Evolutionary conservation across 495 filamentous ascomycete species (phyloP).

Genomic region (Aspergillus cavernicola): DNA sequence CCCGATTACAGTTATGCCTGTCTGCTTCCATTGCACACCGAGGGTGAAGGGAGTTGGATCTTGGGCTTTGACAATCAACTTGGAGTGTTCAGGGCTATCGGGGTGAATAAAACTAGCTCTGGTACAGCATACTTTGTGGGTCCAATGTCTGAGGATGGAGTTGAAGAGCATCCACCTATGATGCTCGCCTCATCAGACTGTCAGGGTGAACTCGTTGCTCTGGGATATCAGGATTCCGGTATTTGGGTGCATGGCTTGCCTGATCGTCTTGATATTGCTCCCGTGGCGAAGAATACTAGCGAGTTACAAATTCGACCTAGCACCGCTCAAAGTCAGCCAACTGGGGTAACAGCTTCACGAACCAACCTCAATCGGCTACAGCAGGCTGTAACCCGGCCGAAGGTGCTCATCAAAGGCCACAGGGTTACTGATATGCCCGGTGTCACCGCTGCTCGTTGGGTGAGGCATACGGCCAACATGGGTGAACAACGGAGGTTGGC

Average conservation of each 20-base stretch:
- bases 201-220: slow-evolving; percentile 68
- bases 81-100: slow-evolving; percentile 72
- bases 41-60: slow-evolving; percentile 72
- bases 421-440: slow-evolving; percentile 40
- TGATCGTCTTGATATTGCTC: slow-evolving; percentile 59
- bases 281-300: slow-evolving; percentile 17
- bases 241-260: slow-evolving; percentile 82
- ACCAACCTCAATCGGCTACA: slow-evolving; percentile 32
- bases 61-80: slow-evolving; percentile 75
- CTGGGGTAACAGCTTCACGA: slow-evolving; percentile 5
- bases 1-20: slow-evolving; percentile 74
- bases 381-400: slow-evolving; percentile 32
- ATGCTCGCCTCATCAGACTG: slow-evolving; percentile 66
- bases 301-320: slow-evolving; percentile 5
- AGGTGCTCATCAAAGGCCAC: slow-evolving; percentile 35
- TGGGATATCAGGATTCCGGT: slow-evolving; percentile 68
- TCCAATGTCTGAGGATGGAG: slow-evolving; percentile 42
- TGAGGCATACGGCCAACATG: slow-evolving; percentile 19
- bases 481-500: slow-evolving; percentile 50
- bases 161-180: slow-evolving; percentile 51
- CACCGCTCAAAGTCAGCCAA: slow-evolving; percentile 12
- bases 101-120: slow-evolving; percentile 67
- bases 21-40: slow-evolving; percentile 62
- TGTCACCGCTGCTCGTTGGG: slow-evolving; percentile 41
- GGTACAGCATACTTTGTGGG: slow-evolving; percentile 81